Base-by-base conservation (phyloP, 495 filamentous ascomycete genomes). In the Talaromyces ruber region DNA sequence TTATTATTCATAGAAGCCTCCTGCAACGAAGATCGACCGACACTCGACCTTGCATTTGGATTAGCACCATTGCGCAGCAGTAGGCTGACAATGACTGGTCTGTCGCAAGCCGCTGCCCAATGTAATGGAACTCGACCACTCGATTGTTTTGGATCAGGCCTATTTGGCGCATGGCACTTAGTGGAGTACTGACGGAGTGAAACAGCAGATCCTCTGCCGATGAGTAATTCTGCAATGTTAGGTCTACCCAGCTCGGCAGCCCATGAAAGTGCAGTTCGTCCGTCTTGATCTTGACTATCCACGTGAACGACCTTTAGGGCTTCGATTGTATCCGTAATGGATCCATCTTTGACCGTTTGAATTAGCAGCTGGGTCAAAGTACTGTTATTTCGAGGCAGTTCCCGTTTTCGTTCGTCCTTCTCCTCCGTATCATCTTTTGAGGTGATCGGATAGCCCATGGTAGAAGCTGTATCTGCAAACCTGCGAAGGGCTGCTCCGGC, bases 51-150 rank as follows among this genome's bases (percentile, higher is more conserved):
- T 5, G 60, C 50, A 55, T 62, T 43, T 0, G 60, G 50, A 28
- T 57, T 62, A 6, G 60, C 50, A 8, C 60, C 60, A 57, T 62
- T 29, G 8, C 28, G 47, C 16, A 62, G n/a, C 47, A 62, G 9
- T 6, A 62, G 21, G n/a, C 16, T n/a, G 9, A 57, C 50, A 55
- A 62, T 57, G 8, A 16, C n/a, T 6, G 18, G 18, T 16, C 16
- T 51, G 26, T 50, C 50, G 4, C 32, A 30, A 54, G 11, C 22
- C 16, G 60, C 28, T 39, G 56, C 56, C 56, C 56, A 58, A 24
- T 30, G 56, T 43, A 58, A 43, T 1, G 56, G 34, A 8, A 18
- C 55, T 24, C 45, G 21, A 18, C 60, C 50, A 34, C 34, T 52
- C 4, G 24, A 4, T 16, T 16, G 39, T 29, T 51, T 6, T 22